Percentiles rank a stretch among this genome's conserved stretches.
Evolutionary conservation across 2,329 filamentous ascomycete genomes (phyloP).

Genomic region (Drechslera avenae): DNA sequence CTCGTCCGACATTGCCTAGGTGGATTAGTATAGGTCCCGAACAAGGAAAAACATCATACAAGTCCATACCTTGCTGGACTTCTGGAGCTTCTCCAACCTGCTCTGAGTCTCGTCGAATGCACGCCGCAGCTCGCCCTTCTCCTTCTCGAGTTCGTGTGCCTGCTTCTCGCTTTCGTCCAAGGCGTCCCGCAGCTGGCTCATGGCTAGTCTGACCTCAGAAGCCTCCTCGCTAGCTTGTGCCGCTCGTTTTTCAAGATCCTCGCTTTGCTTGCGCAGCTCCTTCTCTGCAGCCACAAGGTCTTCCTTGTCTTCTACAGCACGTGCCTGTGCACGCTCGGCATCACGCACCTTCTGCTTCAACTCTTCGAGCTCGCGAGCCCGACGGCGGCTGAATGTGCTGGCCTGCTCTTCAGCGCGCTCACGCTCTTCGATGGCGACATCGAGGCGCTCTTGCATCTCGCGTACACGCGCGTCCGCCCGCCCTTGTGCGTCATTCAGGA

Average conservation of each 20-base stretch:
- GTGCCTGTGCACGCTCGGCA: slow-evolving; percentile 75
- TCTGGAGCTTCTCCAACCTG: slow-evolving; percentile 79
- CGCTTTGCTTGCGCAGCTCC: slow-evolving; percentile 73
- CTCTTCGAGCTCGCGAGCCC: slow-evolving; percentile 84
- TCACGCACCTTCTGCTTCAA: slow-evolving; percentile 79
- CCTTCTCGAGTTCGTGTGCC: slow-evolving; percentile 80
- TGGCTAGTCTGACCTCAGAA: slow-evolving; percentile 74
- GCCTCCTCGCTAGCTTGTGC: slow-evolving; percentile 74
- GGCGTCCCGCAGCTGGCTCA: slow-evolving; percentile 76
- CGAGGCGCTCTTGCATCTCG: slow-evolving; percentile 87
- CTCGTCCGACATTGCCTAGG: slow-evolving; percentile 61
- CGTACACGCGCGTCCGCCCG: slow-evolving; percentile 80
- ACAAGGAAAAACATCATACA: neutral
- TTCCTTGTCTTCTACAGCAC: slow-evolving; percentile 74
- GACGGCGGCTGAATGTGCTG: slow-evolving; percentile 74
- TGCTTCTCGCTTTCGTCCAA: slow-evolving; percentile 88
- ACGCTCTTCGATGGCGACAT: slow-evolving; percentile 88
- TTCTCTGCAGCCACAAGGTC: slow-evolving; percentile 75
- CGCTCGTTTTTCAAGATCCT: slow-evolving; percentile 75
- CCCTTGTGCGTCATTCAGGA: slow-evolving; percentile 84
- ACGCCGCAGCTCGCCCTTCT: slow-evolving; percentile 74
- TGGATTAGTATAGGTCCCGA: slow-evolving; percentile 29
- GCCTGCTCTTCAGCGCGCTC: slow-evolving; percentile 92
- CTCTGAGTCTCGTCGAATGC: slow-evolving; percentile 77
- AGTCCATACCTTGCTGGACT: slow-evolving; percentile 60